Evolutionary conservation across 208 protist genomes (phyloP).

Genomic region (Acanthamoeba comandoni): DNA sequence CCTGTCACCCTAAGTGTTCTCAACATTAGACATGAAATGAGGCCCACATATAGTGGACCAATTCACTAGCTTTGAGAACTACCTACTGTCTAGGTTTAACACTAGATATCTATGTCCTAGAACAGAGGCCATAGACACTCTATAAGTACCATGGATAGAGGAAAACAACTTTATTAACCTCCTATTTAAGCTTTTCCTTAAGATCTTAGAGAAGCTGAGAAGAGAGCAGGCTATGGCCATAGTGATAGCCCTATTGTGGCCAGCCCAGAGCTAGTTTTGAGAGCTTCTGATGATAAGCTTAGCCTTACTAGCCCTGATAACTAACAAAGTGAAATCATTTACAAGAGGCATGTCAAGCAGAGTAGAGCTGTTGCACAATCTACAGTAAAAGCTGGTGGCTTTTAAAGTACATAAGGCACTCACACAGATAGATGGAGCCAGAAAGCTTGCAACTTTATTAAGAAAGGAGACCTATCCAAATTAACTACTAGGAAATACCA

Average conservation of each 20-base stretch:
- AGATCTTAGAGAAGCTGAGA: not conserved
- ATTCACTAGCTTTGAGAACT: not conserved
- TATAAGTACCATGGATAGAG: not conserved
- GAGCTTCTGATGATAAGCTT: not conserved
- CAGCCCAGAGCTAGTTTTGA: not conserved
- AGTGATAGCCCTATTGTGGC: not conserved
- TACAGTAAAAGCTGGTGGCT: not conserved
- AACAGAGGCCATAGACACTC: not conserved
- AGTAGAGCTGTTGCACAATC: not conserved
- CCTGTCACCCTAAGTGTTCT: not conserved
- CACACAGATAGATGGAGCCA: not conserved
- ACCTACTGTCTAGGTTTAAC: not conserved
- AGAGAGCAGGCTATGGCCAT: not conserved
- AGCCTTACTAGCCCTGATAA: not conserved
- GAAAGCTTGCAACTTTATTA: not conserved
- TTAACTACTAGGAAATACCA: not conserved
- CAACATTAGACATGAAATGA: not conserved
- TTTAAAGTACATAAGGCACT: not conserved
- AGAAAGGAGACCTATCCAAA: not conserved
- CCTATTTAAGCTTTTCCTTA: not conserved
- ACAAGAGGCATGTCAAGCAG: not conserved
- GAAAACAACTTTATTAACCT: constrained; percentile 4
- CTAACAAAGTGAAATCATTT: not conserved
- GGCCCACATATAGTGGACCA: not conserved
- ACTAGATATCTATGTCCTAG: not conserved